Conservation (phyloP, 495 filamentous ascomycete genomes). For the Podospora pseudocomata region DNA sequence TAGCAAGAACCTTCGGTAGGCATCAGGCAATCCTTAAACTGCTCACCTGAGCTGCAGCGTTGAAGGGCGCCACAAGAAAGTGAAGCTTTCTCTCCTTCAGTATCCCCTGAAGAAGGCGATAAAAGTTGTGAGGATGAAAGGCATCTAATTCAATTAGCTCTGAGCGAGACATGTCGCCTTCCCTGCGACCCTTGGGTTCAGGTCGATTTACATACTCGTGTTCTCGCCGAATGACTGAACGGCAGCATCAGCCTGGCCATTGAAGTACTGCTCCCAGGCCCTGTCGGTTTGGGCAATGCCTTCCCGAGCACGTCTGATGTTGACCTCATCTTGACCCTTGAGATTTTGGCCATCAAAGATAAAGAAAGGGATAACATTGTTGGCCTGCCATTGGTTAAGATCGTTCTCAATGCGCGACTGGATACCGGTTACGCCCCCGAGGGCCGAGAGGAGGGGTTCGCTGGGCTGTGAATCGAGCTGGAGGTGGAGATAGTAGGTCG, state of each 20-base stretch:
- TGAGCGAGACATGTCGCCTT: not conserved
- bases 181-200: not conserved
- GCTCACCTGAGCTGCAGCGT: slow-evolving; percentile 79
- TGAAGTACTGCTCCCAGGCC: slow-evolving; percentile 86
- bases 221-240: slow-evolving; percentile 72
- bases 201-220: slow-evolving; percentile 56
- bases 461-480: slow-evolving; percentile 65
- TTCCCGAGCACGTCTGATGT: slow-evolving; percentile 42
- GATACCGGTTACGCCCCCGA: slow-evolving; percentile 84
- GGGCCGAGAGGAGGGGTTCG: slow-evolving; percentile 83
- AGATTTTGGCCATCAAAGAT: slow-evolving; percentile 85
- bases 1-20: not conserved
- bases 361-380: slow-evolving; percentile 68
- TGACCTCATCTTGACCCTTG: slow-evolving; percentile 61
- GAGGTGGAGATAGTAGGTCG: slow-evolving; percentile 77
- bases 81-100: slow-evolving; percentile 65
- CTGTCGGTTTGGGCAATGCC: slow-evolving; percentile 49
- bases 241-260: slow-evolving; percentile 70
- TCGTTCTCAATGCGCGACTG: slow-evolving; percentile 67
- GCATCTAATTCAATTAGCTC: slow-evolving; percentile 45
- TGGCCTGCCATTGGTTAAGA: slow-evolving; percentile 60
- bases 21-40: not conserved
- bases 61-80: slow-evolving; percentile 86
- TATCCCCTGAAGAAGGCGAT: slow-evolving; percentile 69
- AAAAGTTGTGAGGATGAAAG: slow-evolving; percentile 59